These are phyloP conservation scores for Arabidopsis thaliana DNA, from an alignment of 345 rosid species.

Conservation along the genomic window DNA sequence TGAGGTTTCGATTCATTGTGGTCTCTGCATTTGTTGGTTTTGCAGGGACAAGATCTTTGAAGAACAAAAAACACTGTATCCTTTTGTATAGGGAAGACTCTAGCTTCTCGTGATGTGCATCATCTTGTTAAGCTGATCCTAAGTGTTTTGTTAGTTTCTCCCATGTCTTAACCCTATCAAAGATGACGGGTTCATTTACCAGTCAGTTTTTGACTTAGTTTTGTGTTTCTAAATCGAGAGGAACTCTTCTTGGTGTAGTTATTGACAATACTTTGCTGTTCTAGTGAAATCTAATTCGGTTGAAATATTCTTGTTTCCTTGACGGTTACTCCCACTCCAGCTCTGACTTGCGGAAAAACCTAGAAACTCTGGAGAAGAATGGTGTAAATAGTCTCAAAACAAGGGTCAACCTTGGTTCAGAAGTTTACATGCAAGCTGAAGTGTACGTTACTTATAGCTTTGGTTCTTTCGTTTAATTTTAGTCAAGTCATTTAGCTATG, in stretches of 20 bases:
- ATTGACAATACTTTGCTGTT: not conserved
- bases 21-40: slow-evolving; percentile 37
- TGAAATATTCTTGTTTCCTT: slow-evolving; percentile 29
- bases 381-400: slow-evolving; percentile 85
- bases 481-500: not conserved
- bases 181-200: not conserved
- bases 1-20: not conserved
- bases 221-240: slow-evolving; percentile 2
- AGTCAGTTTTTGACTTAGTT: slow-evolving; percentile 1
- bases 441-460: slow-evolving; percentile 60
- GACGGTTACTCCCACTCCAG: slow-evolving; percentile 45
- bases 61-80: slow-evolving; percentile 85
- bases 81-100: slow-evolving; percentile 43
- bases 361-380: slow-evolving; percentile 78
- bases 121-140: not conserved
- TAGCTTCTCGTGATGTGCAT: slow-evolving; percentile 14
- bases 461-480: slow-evolving; percentile 15
- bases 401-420: slow-evolving; percentile 93
- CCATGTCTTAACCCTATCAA: slow-evolving; percentile 13
- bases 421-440: slow-evolving; percentile 92
- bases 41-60: slow-evolving; percentile 92
- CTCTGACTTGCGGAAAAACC: slow-evolving; percentile 78
- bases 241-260: slow-evolving; percentile 8
- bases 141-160: not conserved
- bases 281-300: not conserved